Base-by-base conservation (phyloP, 2,329 filamentous ascomycete species). In the Diaporthe vaccinii region DNA sequence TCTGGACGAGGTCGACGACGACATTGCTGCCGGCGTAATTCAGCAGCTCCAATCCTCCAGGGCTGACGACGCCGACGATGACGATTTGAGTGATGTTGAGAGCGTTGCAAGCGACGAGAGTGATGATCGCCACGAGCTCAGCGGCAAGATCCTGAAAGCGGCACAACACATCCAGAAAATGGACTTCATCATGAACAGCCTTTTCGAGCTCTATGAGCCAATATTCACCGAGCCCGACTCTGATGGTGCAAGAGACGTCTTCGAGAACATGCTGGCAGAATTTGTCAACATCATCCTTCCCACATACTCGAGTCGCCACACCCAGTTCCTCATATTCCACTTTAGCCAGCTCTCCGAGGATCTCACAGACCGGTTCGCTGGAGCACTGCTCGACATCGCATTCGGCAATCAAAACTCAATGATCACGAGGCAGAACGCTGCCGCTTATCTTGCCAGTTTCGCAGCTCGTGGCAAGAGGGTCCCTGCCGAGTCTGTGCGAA, bases 401-500 rank as follows among this genome's bases (percentile, higher is more conserved):
- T 92, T 94, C 79, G 92, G 95, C 82, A 87, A 87, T 46, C 93
- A 92, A 77, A 91, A 93, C 65, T 91, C 94, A 2, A 91, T 92
- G 39, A 90, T 96, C 61, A 84, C 95, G 57, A 93, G 95, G 75
- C 94, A 98, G 81, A 93, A 95, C 14, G 95, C 97, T 0, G 94
- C 95, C 36, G 94, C 96, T 4, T 99, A 99, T 82, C 91, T 98
- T 31, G 95, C 96, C 36, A 98, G 96, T 80, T 99, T 98, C 82
- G 95, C 98, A 58, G 95, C 97, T 6, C 92, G 97, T 75, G 97
- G 96, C 28, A 94, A 94, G 8, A 94, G 95, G 80, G 92, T 99
- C 22, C 91, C 93, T 14, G 87, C 91, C 28, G 89, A 92, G 74
- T 89, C 95, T 7, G 94, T 98, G n/a, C 92, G 94, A 74, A 92